Evolutionary conservation across 2,329 filamentous ascomycete species (phyloP).

Genomic region (Beauveria pseudobassiana): DNA sequence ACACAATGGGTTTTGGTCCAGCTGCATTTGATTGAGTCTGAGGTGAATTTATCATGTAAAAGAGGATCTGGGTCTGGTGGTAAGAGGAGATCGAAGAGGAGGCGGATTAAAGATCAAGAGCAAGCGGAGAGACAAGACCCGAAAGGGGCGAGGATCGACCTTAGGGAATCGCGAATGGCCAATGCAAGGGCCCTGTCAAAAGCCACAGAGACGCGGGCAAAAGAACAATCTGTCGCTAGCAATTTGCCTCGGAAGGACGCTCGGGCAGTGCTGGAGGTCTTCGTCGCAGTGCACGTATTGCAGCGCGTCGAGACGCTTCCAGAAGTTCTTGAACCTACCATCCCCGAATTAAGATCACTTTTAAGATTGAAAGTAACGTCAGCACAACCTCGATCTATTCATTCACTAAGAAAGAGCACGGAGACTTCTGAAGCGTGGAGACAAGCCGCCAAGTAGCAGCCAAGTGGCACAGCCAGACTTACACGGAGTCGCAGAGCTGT

Average conservation of each 20-base stretch:
- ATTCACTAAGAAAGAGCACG: neutral
- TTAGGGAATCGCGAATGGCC: neutral
- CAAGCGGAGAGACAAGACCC: neutral
- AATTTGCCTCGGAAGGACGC: neutral
- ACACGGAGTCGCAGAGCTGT: neutral
- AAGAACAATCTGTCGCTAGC: neutral
- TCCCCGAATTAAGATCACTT: neutral
- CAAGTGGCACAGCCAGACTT: neutral
- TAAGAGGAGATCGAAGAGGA: neutral
- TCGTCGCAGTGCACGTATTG: neutral
- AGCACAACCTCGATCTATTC: neutral
- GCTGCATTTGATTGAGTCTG: slow-evolving; percentile 21
- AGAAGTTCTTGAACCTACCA: neutral
- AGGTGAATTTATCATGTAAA: slow-evolving; percentile 12
- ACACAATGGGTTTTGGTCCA: slow-evolving; percentile 23
- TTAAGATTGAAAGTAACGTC: neutral
- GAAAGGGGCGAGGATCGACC: neutral
- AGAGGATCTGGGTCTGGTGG: neutral
- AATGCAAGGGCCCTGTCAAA: neutral
- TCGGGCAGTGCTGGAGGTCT: neutral
- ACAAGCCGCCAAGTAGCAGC: neutral
- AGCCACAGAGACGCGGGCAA: neutral
- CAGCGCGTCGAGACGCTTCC: neutral
- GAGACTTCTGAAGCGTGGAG: neutral
- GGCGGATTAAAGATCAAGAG: neutral